Base-by-base conservation (phyloP, 2,329 filamentous ascomycete species). In the Penicillium fuscoglaucum region DNA sequence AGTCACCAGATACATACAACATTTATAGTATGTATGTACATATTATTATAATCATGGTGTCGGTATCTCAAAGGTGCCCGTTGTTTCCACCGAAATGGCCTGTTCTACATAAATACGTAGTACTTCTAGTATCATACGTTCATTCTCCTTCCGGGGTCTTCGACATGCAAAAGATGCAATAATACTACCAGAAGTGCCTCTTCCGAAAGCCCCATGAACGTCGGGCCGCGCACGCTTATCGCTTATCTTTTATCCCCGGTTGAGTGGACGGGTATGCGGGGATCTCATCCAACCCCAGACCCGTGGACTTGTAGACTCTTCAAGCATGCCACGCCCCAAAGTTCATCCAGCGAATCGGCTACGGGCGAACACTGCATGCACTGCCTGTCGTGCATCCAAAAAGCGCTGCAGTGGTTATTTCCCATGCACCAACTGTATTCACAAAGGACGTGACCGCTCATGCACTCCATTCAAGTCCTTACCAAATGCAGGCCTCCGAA, bases 241-340 rank as follows among this genome's bases (percentile, higher is more conserved):
- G 13, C 46, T 51, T 21, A 51, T 21, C 35, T 21, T 35, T 49
- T 39, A 47, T 46, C 28, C 8, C 35, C 8, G 29, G 29, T 31
- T 1, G 12, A 31, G 31, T 13, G 31, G 29, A 31, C 12, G 29
- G 12, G 12, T 31, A 7, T 54, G 46, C 37, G 52, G 52, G 53
- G 55, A 52, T 43, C 15, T 26, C 37, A 21, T 29, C 19, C 17
- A 39, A 33, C 57, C 59, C 59, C 31, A 40, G 48, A 56, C 54
- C 53, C 15, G 41, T n/a, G 15, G 28, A 26, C 24, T 50, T 19
- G 10, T 28, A 29, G 17, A 31, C n/a, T 46, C 39, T 37, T 41
- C 55, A 59, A 66, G 37, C 33, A 84, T 84, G 82, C 80, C 81
- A 58, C 80, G 82, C 24, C 80, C 81, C 13, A 82, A 79, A 62